phyloP scores from a whole-genome alignment of 2,329 filamentous ascomycete species.

The Cryphonectria nitschkei region DNA sequence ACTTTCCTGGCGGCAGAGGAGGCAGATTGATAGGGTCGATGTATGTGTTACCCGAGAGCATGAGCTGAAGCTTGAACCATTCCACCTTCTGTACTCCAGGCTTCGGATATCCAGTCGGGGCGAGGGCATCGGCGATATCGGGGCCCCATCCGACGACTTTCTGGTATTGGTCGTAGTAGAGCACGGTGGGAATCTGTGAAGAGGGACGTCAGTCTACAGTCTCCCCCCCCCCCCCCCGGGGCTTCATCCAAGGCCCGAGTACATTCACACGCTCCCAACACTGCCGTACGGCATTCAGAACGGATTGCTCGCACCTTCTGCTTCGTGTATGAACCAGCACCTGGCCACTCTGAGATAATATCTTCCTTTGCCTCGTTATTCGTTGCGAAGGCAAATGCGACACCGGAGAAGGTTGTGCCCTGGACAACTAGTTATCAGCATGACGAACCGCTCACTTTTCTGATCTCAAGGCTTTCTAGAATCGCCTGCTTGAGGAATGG shows the following conservation, averaged over 20 bases:
- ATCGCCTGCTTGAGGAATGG: neutral
- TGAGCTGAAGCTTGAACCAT: conserved; percentile 99
- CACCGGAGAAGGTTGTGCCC: conserved; percentile 97
- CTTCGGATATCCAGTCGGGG: conserved; percentile 96
- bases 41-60: conserved; percentile 98
- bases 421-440: conserved; percentile 41
- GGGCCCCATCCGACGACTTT: conserved; percentile 99
- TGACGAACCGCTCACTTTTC: neutral
- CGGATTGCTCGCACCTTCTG: conserved; percentile 75
- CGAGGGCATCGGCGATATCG: conserved; percentile 94
- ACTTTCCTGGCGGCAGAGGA: conserved; percentile 95
- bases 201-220: neutral
- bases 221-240: no score
- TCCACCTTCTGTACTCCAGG: conserved; percentile 98
- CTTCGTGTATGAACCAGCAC: conserved; percentile 95
- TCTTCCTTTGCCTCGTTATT: conserved; percentile 98
- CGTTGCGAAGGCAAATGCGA: conserved; percentile 95
- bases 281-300: neutral
- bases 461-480: no score
- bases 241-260: no score
- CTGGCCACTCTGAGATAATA: conserved; percentile 99
- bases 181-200: conserved; percentile 88
- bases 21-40: conserved; percentile 99
- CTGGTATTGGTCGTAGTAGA: conserved; percentile 99
- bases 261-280: neutral